phyloP scores from a whole-genome alignment of 1,284 basidiomycete species.

The Malassezia sympodialis region DNA sequence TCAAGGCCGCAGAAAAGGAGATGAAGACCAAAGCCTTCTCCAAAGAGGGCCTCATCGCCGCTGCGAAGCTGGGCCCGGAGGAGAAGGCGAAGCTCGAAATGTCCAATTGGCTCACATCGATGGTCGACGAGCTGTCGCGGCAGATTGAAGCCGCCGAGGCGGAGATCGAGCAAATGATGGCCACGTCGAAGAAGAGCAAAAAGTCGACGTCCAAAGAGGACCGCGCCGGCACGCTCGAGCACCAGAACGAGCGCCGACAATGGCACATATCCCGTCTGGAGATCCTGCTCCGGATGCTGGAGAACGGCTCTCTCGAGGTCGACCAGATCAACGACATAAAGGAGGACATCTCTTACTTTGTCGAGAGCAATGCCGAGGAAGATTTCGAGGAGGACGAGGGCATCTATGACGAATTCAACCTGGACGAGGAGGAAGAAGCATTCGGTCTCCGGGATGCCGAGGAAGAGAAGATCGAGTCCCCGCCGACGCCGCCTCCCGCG shows the following conservation, averaged over 20 bases:
- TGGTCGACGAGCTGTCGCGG: slow-evolving; percentile 78
- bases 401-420: slow-evolving; percentile 93
- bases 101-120: slow-evolving; percentile 52
- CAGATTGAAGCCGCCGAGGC: slow-evolving; percentile 92
- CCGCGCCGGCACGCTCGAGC: slow-evolving; percentile 71
- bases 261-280: slow-evolving; percentile 93
- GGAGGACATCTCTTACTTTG: slow-evolving; percentile 93
- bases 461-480: slow-evolving; percentile 47
- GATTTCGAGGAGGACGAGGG: slow-evolving; percentile 96
- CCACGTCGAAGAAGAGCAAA: slow-evolving; percentile 63
- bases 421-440: slow-evolving; percentile 75
- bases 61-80: slow-evolving; percentile 86
- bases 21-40: slow-evolving; percentile 99
- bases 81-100: slow-evolving; percentile 91
- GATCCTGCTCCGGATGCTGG: slow-evolving; percentile 80
- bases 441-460: slow-evolving; percentile 55
- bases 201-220: slow-evolving; percentile 59
- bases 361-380: slow-evolving; percentile 90
- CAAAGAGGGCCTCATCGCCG: slow-evolving; percentile 92
- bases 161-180: slow-evolving; percentile 80
- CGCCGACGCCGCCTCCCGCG: neutral
- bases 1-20: slow-evolving; percentile 99
- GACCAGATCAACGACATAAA: slow-evolving; percentile 75
- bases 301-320: slow-evolving; percentile 78
- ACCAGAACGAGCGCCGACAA: slow-evolving; percentile 80